These are phyloP conservation scores for Rhodamnia rubescens DNA, from an alignment of 345 rosid species.

Conservation along the genomic window DNA sequence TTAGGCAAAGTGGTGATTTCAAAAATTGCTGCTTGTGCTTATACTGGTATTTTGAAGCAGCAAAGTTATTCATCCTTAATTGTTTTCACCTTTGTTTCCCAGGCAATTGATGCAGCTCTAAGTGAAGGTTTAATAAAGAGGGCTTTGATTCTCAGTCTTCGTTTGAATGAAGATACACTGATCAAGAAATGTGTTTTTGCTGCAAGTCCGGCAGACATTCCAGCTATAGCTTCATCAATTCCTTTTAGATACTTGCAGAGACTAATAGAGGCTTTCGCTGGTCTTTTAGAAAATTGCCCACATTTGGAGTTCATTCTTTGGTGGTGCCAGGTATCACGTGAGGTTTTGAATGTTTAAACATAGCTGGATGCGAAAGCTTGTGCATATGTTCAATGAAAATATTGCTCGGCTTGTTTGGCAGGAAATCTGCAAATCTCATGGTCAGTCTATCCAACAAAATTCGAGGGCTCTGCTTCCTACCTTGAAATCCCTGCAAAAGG, in stretches of 20 bases:
- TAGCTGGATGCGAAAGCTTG: neutral
- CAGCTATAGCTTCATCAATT: constrained; percentile 56
- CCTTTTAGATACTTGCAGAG: constrained; percentile 66
- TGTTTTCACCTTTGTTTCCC: constrained; percentile 4
- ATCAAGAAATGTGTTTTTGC: constrained; percentile 78
- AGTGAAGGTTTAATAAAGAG: constrained; percentile 49
- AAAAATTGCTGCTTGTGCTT: neutral
- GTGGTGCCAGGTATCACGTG: constrained; percentile 70
- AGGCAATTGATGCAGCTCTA: constrained; percentile 76
- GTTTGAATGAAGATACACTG: constrained; percentile 73
- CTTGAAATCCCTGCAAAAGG: constrained; percentile 75
- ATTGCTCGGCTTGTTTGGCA: constrained; percentile 7
- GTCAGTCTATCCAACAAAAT: constrained; percentile 66
- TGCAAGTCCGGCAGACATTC: constrained; percentile 53
- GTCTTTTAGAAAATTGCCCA: constrained; percentile 76
- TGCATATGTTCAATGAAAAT: neutral
- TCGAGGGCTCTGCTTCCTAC: constrained; percentile 73
- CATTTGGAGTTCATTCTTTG: constrained; percentile 79
- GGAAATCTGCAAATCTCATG: constrained; percentile 89
- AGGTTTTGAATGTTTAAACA: neutral
- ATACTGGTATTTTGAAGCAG: neutral
- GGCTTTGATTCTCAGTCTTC: constrained; percentile 82
- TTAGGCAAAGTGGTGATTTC: neutral
- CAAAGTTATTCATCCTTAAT: neutral
- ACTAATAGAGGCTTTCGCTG: constrained; percentile 68